Conservation (phyloP, 2,329 filamentous ascomycete species). For the Davidsoniella virescens region DNA sequence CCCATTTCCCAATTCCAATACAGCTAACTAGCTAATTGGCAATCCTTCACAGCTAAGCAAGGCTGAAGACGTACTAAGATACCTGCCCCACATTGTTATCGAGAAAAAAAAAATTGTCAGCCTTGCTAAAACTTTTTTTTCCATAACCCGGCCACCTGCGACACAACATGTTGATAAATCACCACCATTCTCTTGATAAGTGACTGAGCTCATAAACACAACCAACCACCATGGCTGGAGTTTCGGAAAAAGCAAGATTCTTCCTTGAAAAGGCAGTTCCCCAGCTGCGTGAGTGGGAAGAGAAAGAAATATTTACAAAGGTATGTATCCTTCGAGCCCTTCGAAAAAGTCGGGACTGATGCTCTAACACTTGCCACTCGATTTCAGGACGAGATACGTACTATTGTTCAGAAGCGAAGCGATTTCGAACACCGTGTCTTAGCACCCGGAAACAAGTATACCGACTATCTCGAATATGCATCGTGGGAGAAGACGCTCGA, state of each 20-base stretch:
- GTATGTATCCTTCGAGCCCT: slow-evolving; percentile 25
- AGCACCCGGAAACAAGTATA: slow-evolving; percentile 56
- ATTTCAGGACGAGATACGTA: slow-evolving; percentile 66
- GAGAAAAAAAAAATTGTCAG: too few species aligned
- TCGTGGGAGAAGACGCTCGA: slow-evolving; percentile 57
- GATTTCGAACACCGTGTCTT: slow-evolving; percentile 88
- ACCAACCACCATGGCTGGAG: slow-evolving; percentile 50
- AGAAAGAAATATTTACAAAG: slow-evolving; percentile 78
- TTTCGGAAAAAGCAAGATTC: slow-evolving; percentile 87
- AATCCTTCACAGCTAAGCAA: slow-evolving; percentile 3
- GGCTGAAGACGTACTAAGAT: slow-evolving; percentile 10
- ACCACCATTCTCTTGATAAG: neutral
- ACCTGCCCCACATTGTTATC: slow-evolving; percentile 11
- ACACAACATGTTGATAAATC: slow-evolving; percentile 10
- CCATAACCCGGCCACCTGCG: slow-evolving; percentile 9
- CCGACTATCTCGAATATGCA: slow-evolving; percentile 74
- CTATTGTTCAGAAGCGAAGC: slow-evolving; percentile 77
- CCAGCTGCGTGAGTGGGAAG: slow-evolving; percentile 80
- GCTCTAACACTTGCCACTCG: slow-evolving; percentile 11
- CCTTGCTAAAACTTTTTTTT: slow-evolving; percentile 9
- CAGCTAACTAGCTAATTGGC: neutral
- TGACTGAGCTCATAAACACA: neutral
- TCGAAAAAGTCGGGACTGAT: neutral
- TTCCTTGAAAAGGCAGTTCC: slow-evolving; percentile 85
- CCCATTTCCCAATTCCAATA: too few species aligned